Evolutionary conservation across 2,329 filamentous ascomycete species (phyloP).

Genomic region (Albifimbria verrucaria): DNA sequence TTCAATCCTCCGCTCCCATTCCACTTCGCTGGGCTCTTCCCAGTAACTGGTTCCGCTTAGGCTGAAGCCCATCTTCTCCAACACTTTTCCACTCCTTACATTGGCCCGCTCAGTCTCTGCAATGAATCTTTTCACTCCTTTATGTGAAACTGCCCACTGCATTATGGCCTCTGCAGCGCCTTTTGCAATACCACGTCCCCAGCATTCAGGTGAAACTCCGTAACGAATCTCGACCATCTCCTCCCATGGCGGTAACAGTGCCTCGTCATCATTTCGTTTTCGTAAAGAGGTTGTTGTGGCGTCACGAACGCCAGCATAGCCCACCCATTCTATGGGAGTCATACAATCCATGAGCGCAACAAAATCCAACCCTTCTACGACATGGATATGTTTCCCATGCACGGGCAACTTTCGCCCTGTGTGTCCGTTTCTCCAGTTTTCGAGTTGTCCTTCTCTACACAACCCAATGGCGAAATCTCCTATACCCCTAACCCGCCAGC

Average conservation of each 20-base stretch:
- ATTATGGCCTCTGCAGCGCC: conserved; percentile 11
- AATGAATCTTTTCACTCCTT: conserved; percentile 12
- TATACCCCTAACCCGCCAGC: conserved; percentile 12
- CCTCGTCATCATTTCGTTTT: background rate
- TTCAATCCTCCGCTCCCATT: background rate
- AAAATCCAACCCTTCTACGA: conserved; percentile 4
- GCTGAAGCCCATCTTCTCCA: background rate
- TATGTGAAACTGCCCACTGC: conserved; percentile 12
- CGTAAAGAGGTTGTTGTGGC: conserved; percentile 7
- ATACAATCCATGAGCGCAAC: background rate
- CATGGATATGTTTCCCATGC: background rate
- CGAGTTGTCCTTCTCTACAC: background rate
- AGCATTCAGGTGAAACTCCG: conserved; percentile 8
- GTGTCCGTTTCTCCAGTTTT: background rate
- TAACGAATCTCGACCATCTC: conserved; percentile 17
- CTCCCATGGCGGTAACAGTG: conserved; percentile 8
- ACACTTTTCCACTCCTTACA: conserved; percentile 8
- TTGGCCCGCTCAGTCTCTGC: conserved; percentile 13
- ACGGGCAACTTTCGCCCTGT: background rate
- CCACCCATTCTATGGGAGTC: conserved; percentile 11
- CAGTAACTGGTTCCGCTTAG: background rate
- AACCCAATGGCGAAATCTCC: conserved; percentile 17
- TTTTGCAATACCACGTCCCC: conserved; percentile 14
- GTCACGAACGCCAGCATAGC: conserved; percentile 13
- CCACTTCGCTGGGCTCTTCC: background rate